Conservation (phyloP, 179 eudicot genomes). For the Drosera spatulata region DNA sequence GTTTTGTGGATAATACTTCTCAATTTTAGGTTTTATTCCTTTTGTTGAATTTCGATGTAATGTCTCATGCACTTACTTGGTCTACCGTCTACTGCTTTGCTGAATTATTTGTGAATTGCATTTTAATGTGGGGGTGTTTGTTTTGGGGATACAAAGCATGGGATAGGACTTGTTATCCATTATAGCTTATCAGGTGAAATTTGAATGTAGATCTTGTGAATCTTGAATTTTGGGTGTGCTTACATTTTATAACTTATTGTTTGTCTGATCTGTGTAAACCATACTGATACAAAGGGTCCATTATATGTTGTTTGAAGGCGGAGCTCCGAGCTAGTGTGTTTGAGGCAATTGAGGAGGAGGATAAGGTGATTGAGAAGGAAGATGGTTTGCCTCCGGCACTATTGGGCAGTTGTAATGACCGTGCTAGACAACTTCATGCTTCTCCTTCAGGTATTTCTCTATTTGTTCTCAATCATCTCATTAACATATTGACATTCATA, state of each 20-base stretch:
- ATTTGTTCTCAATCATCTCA: not conserved
- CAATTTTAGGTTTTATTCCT: not conserved
- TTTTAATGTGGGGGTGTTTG: too few species aligned
- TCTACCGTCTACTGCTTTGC: too few species aligned
- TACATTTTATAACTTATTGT: too few species aligned
- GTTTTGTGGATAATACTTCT: not conserved
- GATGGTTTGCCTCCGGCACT: conserved; percentile 91
- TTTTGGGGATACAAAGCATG: too few species aligned
- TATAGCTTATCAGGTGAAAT: too few species aligned
- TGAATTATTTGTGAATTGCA: too few species aligned
- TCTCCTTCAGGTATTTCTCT: conserved; percentile 71
- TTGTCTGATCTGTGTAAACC: too few species aligned
- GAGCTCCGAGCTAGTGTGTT: conserved; percentile 95
- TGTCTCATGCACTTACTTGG: too few species aligned
- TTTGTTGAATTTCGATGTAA: too few species aligned
- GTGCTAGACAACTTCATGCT: conserved; percentile 87
- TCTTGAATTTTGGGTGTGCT: too few species aligned
- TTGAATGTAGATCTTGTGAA: too few species aligned
- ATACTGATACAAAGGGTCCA: not conserved
- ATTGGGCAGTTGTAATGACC: conserved; percentile 95
- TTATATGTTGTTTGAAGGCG: conserved; percentile 39
- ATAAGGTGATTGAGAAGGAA: conserved; percentile 65
- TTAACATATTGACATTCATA: not conserved
- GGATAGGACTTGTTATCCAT: too few species aligned
- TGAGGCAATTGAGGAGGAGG: conserved; percentile 99